phyloP scores from a whole-genome alignment of 148 eudicot genomes.

The Rhododendron simsii region DNA sequence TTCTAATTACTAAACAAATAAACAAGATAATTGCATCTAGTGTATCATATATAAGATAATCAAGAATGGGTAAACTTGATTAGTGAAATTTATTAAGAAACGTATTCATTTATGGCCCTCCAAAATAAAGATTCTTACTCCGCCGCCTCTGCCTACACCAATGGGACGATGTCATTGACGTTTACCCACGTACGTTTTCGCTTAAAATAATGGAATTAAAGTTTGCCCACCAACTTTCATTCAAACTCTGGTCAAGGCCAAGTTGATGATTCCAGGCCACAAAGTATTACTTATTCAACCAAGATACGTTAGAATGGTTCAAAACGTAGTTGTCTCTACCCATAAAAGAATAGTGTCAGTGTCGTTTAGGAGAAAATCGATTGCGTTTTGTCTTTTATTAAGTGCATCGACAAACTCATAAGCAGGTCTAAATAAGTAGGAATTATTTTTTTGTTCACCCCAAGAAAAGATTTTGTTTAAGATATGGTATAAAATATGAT shows the following conservation, averaged over 20 bases:
- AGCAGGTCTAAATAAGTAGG: not conserved
- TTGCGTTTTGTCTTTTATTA: not conserved
- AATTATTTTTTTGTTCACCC: not conserved
- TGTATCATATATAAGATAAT: not conserved
- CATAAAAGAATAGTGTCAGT: not conserved
- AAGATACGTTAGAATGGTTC: not conserved
- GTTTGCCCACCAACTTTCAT: not conserved
- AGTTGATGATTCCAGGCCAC: not conserved
- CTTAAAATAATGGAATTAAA: not conserved
- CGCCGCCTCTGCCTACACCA: not conserved
- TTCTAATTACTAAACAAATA: not conserved
- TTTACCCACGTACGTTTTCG: not conserved
- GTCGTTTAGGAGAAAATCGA: not conserved
- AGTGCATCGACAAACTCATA: not conserved
- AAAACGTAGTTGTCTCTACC: not conserved
- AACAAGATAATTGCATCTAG: not conserved
- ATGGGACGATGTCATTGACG: not conserved
- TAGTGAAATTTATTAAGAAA: not conserved
- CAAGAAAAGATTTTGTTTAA: not conserved
- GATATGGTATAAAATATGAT: too few relatives aligned
- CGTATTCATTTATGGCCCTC: not conserved
- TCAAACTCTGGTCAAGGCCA: not conserved
- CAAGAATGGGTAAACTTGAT: not conserved
- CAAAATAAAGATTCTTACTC: not conserved
- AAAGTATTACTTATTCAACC: not conserved